Conservation (phyloP, 2,329 filamentous ascomycete species). For the Ascochyta rabiei region DNA sequence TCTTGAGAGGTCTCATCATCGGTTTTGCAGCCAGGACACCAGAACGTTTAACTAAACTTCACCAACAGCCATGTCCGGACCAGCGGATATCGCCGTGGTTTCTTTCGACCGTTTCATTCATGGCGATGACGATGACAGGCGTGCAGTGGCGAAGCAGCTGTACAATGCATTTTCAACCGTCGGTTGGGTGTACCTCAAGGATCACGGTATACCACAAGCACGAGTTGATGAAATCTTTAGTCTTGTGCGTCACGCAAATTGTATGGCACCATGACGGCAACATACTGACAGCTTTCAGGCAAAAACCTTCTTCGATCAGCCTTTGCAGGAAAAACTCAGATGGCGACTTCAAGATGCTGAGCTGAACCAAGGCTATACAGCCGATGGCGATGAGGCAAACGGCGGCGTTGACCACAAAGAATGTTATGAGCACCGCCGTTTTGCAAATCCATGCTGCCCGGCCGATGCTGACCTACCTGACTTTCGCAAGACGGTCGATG, state of each 20-base stretch:
- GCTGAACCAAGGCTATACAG: slow-evolving; percentile 49
- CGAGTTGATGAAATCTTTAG: slow-evolving; percentile 38
- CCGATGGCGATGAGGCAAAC: slow-evolving; percentile 45
- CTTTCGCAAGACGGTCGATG: slow-evolving; percentile 32
- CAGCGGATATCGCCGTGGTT: slow-evolving; percentile 31
- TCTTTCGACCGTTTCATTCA: slow-evolving; percentile 35
- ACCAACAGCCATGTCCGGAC: slow-evolving; percentile 7
- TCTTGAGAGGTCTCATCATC: background rate
- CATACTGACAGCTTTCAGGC: slow-evolving; percentile 21
- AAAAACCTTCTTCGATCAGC: slow-evolving; percentile 46
- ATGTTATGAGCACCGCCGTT: slow-evolving; percentile 31
- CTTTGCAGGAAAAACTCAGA: slow-evolving; percentile 38
- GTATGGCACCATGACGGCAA: no score
- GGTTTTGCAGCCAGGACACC: background rate
- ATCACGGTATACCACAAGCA: slow-evolving; percentile 47
- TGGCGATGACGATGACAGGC: slow-evolving; percentile 26
- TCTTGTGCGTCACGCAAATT: slow-evolving; percentile 26
- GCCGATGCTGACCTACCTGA: slow-evolving; percentile 27
- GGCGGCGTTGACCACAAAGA: slow-evolving; percentile 39
- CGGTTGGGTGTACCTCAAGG: slow-evolving; percentile 53
- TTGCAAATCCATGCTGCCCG: slow-evolving; percentile 30
- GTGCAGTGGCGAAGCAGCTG: slow-evolving; percentile 37
- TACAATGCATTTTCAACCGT: slow-evolving; percentile 48
- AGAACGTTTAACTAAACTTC: background rate
- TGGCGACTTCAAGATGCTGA: slow-evolving; percentile 47